Evolutionary conservation across 75 land plant species (phyloP).

Genomic region (Sequoia sempervirens): DNA sequence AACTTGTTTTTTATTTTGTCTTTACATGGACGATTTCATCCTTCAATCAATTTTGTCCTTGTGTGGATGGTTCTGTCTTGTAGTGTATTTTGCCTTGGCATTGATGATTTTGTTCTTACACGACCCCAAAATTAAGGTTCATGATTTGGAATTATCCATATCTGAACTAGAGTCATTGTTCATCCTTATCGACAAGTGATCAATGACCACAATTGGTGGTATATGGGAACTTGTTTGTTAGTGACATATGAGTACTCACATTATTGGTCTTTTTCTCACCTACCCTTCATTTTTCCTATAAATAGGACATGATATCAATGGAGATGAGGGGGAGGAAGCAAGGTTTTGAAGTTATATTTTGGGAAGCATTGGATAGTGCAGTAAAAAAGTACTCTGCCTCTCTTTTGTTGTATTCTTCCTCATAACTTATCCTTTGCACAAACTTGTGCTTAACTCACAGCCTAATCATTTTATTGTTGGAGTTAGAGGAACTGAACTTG

Average conservation of each 20-base stretch:
- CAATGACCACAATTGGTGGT: too few relatives aligned
- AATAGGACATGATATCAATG: background rate
- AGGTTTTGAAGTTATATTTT: background rate
- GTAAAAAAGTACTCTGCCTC: background rate
- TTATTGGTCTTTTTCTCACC: too few relatives aligned
- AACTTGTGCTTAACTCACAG: background rate
- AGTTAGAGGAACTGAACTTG: too few relatives aligned
- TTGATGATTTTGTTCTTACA: background rate
- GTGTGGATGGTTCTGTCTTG: background rate
- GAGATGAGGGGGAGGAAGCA: background rate
- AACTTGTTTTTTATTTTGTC: too few relatives aligned
- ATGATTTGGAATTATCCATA: too few relatives aligned
- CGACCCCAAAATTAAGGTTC: background rate
- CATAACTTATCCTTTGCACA: background rate
- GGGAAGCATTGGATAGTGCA: background rate
- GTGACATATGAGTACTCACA: too few relatives aligned
- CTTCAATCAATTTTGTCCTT: background rate
- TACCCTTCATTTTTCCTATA: background rate
- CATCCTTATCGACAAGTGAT: too few relatives aligned
- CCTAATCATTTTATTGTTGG: background rate
- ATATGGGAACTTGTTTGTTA: background rate
- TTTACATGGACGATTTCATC: background rate
- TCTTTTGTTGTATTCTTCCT: background rate
- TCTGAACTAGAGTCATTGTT: too few relatives aligned
- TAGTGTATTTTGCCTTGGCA: background rate